phyloP scores from a whole-genome alignment of 2,329 filamentous ascomycete species.

The Rasamsonia emersonii region DNA sequence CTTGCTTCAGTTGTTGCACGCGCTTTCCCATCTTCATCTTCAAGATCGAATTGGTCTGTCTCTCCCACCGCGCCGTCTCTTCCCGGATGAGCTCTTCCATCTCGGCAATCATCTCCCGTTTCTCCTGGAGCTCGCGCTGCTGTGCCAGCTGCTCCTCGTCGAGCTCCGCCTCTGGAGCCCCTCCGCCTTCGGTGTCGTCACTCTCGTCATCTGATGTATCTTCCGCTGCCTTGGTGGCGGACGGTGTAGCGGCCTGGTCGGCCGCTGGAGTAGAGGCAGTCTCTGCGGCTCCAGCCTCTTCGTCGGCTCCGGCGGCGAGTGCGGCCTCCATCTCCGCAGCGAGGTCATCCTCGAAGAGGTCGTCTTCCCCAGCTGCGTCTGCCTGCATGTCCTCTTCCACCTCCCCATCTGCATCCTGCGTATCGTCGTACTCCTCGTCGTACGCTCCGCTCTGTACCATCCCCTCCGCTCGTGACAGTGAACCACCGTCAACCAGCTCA shows the following conservation, averaged over 20 bases:
- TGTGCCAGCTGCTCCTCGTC: slow-evolving; percentile 37
- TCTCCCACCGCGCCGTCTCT: slow-evolving; percentile 33
- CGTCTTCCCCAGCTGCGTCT: slow-evolving; percentile 20
- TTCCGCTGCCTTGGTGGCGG: slow-evolving; percentile 20
- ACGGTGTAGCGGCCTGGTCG: slow-evolving; percentile 25
- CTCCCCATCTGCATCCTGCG: slow-evolving; percentile 43
- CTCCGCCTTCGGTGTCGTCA: slow-evolving; percentile 28
- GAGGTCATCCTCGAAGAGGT: slow-evolving; percentile 32
- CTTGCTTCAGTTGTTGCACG: slow-evolving; percentile 36
- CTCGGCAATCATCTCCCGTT: slow-evolving; percentile 37
- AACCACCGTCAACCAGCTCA: slow-evolving; percentile 53
- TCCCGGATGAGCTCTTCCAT: slow-evolving; percentile 31
- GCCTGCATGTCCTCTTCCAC: slow-evolving; percentile 35
- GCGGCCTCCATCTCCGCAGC: slow-evolving; percentile 38
- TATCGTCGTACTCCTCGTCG: slow-evolving; percentile 41
- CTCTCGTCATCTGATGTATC: slow-evolving; percentile 36
- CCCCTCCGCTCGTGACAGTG: slow-evolving; percentile 36
- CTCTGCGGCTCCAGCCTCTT: slow-evolving; percentile 18
- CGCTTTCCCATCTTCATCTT: slow-evolving; percentile 36
- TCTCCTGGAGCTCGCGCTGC: slow-evolving; percentile 34
- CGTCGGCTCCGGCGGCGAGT: slow-evolving; percentile 30
- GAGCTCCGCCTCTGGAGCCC: slow-evolving; percentile 26
- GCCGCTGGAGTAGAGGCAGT: slow-evolving; percentile 11
- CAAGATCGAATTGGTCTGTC: slow-evolving; percentile 31
- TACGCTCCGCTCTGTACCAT: slow-evolving; percentile 37